These are phyloP conservation scores for Diaporthe citriasiana DNA, from an alignment of 2,329 filamentous ascomycete genomes.

Conservation along the genomic window DNA sequence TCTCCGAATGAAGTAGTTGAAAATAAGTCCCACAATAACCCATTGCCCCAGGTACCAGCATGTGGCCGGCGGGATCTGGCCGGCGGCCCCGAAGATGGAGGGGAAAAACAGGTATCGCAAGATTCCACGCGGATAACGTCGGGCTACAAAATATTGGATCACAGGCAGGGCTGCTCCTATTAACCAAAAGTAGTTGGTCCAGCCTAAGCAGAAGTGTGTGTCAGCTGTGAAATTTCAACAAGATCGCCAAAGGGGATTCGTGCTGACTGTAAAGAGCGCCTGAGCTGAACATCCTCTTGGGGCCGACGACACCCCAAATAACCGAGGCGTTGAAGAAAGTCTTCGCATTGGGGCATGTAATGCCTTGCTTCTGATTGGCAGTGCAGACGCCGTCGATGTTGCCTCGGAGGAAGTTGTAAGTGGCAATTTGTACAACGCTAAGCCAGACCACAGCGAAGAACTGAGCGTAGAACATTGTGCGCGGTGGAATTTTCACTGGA, in stretches of 20 bases:
- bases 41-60: slow-evolving; percentile 68
- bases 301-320: slow-evolving; percentile 74
- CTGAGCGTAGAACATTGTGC: slow-evolving; percentile 63
- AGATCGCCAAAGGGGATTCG: neutral
- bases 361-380: slow-evolving; percentile 60
- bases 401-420: slow-evolving; percentile 58
- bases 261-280: slow-evolving; percentile 20
- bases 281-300: slow-evolving; percentile 63
- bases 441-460: slow-evolving; percentile 58
- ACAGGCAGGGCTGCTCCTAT: slow-evolving; percentile 64
- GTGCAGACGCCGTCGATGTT: slow-evolving; percentile 69
- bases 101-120: slow-evolving; percentile 67
- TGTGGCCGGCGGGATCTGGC: slow-evolving; percentile 67
- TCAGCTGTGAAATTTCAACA: neutral
- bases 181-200: slow-evolving; percentile 69
- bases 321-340: slow-evolving; percentile 73
- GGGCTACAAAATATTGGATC: slow-evolving; percentile 63
- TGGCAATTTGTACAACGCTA: slow-evolving; percentile 54
- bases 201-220: slow-evolving; percentile 41
- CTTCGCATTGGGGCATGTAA: slow-evolving; percentile 69
- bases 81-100: slow-evolving; percentile 65
- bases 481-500: slow-evolving; percentile 60
- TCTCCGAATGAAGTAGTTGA: slow-evolving; percentile 67
- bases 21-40: slow-evolving; percentile 68
- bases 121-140: slow-evolving; percentile 60